Conservation (phyloP, 192 early-diverging fungal genomes). For the Phycomyces blakesleeanus region DNA sequence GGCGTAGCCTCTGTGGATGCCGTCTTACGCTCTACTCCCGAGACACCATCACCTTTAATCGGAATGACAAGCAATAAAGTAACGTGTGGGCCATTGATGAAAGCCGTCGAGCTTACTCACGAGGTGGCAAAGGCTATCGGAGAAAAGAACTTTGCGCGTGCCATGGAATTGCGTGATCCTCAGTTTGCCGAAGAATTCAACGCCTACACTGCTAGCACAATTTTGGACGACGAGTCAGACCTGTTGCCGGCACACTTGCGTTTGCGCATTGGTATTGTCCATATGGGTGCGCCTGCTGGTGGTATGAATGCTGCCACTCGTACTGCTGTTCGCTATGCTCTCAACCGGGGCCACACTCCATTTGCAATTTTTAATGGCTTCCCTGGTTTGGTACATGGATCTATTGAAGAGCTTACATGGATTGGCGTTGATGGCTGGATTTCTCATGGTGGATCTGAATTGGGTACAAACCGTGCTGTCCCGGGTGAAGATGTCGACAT, state of each 20-base stretch:
- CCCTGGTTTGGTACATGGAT: constrained; percentile 80
- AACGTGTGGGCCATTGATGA: constrained; percentile 80
- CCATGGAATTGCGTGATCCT: constrained; percentile 87
- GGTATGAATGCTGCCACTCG: constrained; percentile 97
- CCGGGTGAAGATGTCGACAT: constrained; percentile 65
- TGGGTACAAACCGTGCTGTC: constrained; percentile 93
- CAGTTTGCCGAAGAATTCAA: constrained; percentile 70
- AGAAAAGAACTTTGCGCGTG: constrained; percentile 77
- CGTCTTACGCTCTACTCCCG: constrained; percentile 76
- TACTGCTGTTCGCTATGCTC: constrained; percentile 77
- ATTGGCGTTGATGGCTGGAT: constrained; percentile 88
- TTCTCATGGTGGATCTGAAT: constrained; percentile 80
- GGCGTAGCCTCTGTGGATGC: constrained; percentile 94
- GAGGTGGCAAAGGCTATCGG: constrained; percentile 82
- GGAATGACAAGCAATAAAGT: constrained; percentile 88
- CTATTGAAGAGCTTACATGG: constrained; percentile 75
- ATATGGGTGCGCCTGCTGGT: constrained; percentile 93
- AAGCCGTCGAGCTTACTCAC: constrained; percentile 88
- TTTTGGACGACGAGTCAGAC: constrained; percentile 40
- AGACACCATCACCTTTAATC: constrained; percentile 88
- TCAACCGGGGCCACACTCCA: constrained; percentile 85
- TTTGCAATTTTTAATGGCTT: constrained; percentile 91
- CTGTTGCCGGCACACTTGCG: constrained; percentile 42
- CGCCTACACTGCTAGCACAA: constrained; percentile 60
- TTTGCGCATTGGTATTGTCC: constrained; percentile 84